Evolutionary conservation across 2,329 filamentous ascomycete species (phyloP).

Genomic region (Verticillium nonalfalfae): DNA sequence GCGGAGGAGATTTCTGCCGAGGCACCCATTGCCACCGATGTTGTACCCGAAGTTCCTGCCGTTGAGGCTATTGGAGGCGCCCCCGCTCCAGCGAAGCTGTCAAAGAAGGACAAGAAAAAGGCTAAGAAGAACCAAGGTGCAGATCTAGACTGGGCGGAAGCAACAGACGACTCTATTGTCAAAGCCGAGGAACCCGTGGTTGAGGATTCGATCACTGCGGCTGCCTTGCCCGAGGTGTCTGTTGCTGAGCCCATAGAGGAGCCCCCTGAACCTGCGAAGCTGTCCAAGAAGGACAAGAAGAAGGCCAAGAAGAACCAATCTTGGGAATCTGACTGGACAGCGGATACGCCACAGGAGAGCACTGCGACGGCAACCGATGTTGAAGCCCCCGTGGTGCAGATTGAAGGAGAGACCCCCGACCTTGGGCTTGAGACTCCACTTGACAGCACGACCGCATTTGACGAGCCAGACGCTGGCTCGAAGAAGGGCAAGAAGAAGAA

Average conservation of each 20-base stretch:
- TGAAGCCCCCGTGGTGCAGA: neutral
- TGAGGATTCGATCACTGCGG: neutral
- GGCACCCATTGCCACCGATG: neutral
- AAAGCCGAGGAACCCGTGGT: neutral
- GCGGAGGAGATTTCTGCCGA: conserved; percentile 12
- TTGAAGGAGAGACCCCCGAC: neutral
- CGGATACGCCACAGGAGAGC: conserved; percentile 6
- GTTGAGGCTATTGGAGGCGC: conserved; percentile 7
- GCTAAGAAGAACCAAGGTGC: conserved; percentile 17
- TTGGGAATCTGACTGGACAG: neutral
- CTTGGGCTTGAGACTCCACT: neutral
- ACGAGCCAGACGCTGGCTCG: conserved; percentile 3
- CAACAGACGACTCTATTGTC: neutral
- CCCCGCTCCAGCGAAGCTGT: conserved; percentile 22
- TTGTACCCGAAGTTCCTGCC: neutral
- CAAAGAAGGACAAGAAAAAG: conserved; percentile 34
- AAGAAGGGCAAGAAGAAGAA: conserved; percentile 31
- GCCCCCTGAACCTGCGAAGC: conserved; percentile 18
- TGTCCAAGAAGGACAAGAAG: conserved; percentile 17
- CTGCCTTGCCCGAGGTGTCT: conserved; percentile 1
- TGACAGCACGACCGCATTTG: neutral
- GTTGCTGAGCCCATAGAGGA: conserved; percentile 1
- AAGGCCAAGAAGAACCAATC: conserved; percentile 16
- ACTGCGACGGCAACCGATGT: conserved; percentile 5
- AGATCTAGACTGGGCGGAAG: neutral